Percentiles rank a stretch among this genome's conserved stretches.
Evolutionary conservation across 2,329 filamentous ascomycete genomes (phyloP).

Genomic region (Cordyceps javanica): DNA sequence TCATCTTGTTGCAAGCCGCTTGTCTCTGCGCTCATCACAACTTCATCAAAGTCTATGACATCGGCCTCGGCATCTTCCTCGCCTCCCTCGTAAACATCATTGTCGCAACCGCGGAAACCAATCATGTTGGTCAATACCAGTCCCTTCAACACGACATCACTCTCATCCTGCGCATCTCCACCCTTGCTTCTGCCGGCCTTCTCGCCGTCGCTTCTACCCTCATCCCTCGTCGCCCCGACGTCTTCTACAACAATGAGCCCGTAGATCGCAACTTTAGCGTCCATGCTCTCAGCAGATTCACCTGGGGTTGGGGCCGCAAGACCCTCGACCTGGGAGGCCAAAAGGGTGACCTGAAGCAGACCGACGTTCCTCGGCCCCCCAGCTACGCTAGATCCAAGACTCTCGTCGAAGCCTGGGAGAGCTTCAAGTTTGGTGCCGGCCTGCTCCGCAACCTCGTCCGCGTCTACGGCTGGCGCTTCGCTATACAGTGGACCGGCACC

Average conservation of each 20-base stretch:
- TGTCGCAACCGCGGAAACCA: constrained; percentile 40
- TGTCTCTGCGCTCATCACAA: constrained; percentile 43
- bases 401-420: constrained; percentile 44
- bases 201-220: constrained; percentile 44
- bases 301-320: constrained; percentile 56
- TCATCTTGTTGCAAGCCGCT: constrained; percentile 47
- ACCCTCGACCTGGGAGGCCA: constrained; percentile 49
- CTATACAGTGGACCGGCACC: constrained; percentile 54
- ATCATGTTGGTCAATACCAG: constrained; percentile 26
- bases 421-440: constrained; percentile 36
- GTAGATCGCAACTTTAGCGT: constrained; percentile 60
- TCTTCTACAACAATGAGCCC: constrained; percentile 50
- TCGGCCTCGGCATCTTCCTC: constrained; percentile 46
- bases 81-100: constrained; percentile 40
- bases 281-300: constrained; percentile 55
- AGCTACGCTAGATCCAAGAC: constrained; percentile 46
- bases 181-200: constrained; percentile 39
- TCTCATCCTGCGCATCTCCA: constrained; percentile 40
- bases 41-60: constrained; percentile 45
- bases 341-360: constrained; percentile 54
- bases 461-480: constrained; percentile 50
- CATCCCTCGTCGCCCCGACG: constrained; percentile 61
- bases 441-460: constrained; percentile 56
- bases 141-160: constrained; percentile 31
- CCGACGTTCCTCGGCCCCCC: constrained; percentile 57